Evolutionary conservation across 2,329 filamentous ascomycete genomes (phyloP).

Genomic region (Fusarium fujikuroi): DNA sequence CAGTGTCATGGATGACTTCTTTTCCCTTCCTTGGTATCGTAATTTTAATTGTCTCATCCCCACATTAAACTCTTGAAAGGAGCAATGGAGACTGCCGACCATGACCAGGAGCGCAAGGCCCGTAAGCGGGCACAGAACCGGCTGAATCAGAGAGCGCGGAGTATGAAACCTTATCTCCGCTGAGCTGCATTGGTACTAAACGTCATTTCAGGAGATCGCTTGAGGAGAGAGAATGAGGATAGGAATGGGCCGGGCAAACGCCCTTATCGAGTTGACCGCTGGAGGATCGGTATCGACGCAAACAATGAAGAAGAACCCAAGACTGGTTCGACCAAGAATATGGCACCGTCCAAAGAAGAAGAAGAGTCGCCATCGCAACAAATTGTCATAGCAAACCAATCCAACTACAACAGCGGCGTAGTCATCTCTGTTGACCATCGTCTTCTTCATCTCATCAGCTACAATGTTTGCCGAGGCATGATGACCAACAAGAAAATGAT

Average conservation of each 20-base stretch:
- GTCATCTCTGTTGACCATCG: slow-evolving; percentile 12
- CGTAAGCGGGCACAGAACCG: slow-evolving; percentile 27
- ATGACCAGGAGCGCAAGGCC: slow-evolving; percentile 3
- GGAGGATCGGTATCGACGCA: slow-evolving; percentile 2
- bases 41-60: background rate
- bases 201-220: background rate
- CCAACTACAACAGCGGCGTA: fast-evolving
- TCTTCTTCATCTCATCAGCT: slow-evolving; percentile 19
- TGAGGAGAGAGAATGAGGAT: background rate
- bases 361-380: background rate
- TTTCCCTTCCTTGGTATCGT: background rate
- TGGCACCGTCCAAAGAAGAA: background rate
- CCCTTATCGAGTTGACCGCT: slow-evolving; percentile 23
- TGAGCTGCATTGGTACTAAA: background rate
- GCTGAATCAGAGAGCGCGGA: slow-evolving; percentile 28
- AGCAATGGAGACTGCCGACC: background rate
- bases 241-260: background rate
- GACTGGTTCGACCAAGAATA: no score
- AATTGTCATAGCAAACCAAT: no score
- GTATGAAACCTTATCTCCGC: background rate
- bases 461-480: slow-evolving; percentile 27
- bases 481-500: slow-evolving; percentile 19
- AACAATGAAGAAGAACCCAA: background rate
- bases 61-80: background rate
- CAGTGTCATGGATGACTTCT: background rate